Evolutionary conservation across 495 filamentous ascomycete species (phyloP), one percentile per base, ranked within the genome.

Genomic region (Penicillium roqueforti): DNA sequence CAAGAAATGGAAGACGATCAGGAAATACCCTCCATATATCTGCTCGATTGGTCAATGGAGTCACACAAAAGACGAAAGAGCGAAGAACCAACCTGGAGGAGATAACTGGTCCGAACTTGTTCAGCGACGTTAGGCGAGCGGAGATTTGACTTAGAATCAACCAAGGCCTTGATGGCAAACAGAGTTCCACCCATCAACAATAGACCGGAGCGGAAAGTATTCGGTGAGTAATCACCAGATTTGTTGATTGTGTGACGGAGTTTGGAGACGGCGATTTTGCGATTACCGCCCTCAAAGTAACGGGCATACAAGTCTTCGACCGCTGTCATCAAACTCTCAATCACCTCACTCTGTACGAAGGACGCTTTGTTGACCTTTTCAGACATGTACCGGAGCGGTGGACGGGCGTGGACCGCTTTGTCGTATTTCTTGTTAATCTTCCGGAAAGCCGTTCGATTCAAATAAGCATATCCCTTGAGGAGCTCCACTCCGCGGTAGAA

Each of bases 391-490:
- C 87, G 79, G 58, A 86, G 78, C 7, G 86, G 80, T 3, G 88
- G 87, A 23, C 85, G 81, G 43, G 90, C 83, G 56, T 92, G 83
- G 47, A 89, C 81, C 6, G 84, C 81, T 69, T 97, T 97, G 74
- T 98, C 92, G 61, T 91, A 97, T 72, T 98, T 98, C 72, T 98
- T 98, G 70, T 93, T 97, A 64, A 98, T 91, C 68, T 98, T 98
- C 7, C 92, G 87, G 55, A 97, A 97, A 1, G 91, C 95, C 2
- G 89, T 93, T 44, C 87, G 80, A 63, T 98, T 98, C 13, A 96
- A 74, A 18, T 91, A 77, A 6, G 89, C 87, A 62, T 93, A 98
- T 0, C 88, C 87, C 70, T 96, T 96, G 19, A 98, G 70, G 16
- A 97, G 78, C 66, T 98, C 93, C 3, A 97, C 77, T 6, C 90